Evolutionary conservation across 805 yeast species (phyloP).

Genomic region (Millerozyma acaciae): DNA sequence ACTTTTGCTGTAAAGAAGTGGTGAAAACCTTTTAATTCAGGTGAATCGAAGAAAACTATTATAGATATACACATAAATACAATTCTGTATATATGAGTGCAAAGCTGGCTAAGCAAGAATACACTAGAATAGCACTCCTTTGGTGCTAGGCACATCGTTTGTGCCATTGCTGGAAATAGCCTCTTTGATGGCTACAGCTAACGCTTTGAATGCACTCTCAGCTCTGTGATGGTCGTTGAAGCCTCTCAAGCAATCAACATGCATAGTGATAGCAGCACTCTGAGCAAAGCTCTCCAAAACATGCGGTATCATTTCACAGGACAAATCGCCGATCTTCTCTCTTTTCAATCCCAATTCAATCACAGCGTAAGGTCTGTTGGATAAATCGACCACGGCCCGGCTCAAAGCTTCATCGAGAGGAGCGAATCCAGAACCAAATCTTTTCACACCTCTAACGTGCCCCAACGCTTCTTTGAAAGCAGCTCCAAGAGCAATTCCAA

Average conservation of each 20-base stretch:
- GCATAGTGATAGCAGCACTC: constrained; percentile 85
- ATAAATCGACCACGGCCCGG: constrained; percentile 92
- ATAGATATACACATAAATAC: too few species aligned
- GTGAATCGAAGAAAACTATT: too few species aligned
- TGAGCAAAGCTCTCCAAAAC: constrained; percentile 91
- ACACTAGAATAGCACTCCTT: constrained; percentile 78
- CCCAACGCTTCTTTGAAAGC: constrained; percentile 91
- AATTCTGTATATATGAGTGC: too few species aligned
- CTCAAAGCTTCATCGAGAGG: constrained; percentile 96
- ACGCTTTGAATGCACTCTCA: constrained; percentile 93
- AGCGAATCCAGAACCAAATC: constrained; percentile 92
- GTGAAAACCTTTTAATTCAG: too few species aligned
- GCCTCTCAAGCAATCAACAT: constrained; percentile 92
- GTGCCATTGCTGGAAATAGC: constrained; percentile 81
- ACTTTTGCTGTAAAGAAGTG: too few species aligned
- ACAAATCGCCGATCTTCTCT: constrained; percentile 88
- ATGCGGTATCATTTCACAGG: constrained; percentile 98
- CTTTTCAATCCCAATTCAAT: constrained; percentile 85
- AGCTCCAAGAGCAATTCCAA: constrained; percentile 85
- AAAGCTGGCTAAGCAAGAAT: too few species aligned
- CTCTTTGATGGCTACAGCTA: constrained; percentile 88
- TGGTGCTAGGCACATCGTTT: constrained; percentile 91
- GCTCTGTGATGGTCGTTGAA: constrained; percentile 95
- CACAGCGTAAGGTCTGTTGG: constrained; percentile 90
- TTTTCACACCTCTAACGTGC: constrained; percentile 80